These are phyloP conservation scores for Mortierella sp. DNA, from an alignment of 371 early-diverging fungal species.

Conservation along the genomic window DNA sequence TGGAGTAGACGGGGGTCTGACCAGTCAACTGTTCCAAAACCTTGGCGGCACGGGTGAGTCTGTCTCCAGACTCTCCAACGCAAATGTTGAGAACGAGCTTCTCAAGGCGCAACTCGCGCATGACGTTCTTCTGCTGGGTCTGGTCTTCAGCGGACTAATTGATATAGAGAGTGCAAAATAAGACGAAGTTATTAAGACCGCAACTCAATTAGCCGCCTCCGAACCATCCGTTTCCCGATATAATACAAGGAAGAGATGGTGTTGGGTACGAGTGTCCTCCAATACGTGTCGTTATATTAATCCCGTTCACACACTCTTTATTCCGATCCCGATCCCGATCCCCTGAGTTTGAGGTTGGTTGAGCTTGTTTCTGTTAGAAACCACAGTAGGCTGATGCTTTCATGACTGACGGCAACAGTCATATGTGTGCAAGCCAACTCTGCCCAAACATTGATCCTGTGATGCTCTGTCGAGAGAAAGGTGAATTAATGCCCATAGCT, in stretches of 20 bases:
- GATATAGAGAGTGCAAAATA: constrained; percentile 50
- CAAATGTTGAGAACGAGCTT: constrained; percentile 99
- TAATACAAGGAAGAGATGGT: constrained; percentile 15
- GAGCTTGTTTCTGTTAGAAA: too few species aligned
- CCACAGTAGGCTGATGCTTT: too few species aligned
- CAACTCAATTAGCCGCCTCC: constrained; percentile 55
- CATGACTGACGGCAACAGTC: too few species aligned
- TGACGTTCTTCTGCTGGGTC: constrained; percentile 53
- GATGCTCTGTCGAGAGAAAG: too few species aligned
- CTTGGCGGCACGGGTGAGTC: constrained; percentile 99
- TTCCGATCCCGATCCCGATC: constrained; percentile 1
- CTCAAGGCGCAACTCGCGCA: constrained; percentile 98
- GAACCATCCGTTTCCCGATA: constrained; percentile 30
- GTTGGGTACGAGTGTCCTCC: background rate
- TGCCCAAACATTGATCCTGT: too few species aligned
- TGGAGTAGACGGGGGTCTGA: constrained; percentile 99
- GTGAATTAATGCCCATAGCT: too few species aligned
- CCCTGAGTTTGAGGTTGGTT: too few species aligned
- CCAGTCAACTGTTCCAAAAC: constrained; percentile 99
- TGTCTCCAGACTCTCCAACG: constrained; percentile 99
- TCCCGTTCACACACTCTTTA: background rate
- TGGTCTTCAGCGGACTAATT: constrained; percentile 62
- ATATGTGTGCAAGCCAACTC: too few species aligned
- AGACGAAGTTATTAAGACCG: constrained; percentile 49
- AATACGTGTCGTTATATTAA: background rate